Conservation (phyloP, 2,329 filamentous ascomycete genomes). For the Cryphonectria carpinicola region DNA sequence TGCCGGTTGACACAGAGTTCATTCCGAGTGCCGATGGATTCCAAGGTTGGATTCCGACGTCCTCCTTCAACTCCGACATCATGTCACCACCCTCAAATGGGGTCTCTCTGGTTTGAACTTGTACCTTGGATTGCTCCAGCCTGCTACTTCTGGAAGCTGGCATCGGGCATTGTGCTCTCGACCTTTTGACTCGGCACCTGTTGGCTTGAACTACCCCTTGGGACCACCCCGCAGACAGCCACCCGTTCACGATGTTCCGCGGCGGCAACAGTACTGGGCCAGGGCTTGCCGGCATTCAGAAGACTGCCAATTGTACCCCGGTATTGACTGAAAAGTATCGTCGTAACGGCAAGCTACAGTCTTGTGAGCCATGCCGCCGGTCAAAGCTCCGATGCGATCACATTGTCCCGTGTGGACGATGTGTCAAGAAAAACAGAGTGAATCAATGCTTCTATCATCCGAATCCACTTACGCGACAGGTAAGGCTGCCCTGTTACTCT, state of each 20-base stretch:
- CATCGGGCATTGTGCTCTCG: background rate
- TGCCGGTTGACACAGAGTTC: background rate
- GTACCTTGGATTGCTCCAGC: background rate
- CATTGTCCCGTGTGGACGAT: conserved; percentile 41
- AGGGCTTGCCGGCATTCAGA: conserved; percentile 28
- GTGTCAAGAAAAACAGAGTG: conserved; percentile 36
- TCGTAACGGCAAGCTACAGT: conserved; percentile 43
- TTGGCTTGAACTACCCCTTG: background rate
- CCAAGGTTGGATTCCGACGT: background rate
- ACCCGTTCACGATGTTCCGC: conserved; percentile 19
- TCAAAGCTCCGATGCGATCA: conserved; percentile 43
- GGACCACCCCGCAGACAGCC: background rate
- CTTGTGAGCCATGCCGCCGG: conserved; percentile 40
- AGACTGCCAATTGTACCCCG: conserved; percentile 26
- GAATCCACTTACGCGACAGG: conserved; percentile 37
- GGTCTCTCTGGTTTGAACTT: background rate
- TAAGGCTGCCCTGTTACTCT: conserved; percentile 25
- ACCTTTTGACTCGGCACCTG: background rate
- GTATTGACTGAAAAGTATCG: conserved; percentile 38
- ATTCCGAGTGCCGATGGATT: background rate
- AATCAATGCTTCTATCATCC: conserved; percentile 42
- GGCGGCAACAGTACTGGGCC: conserved; percentile 31
- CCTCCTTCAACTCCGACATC: background rate
- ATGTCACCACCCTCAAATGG: background rate
- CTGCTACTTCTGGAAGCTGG: background rate